These are phyloP conservation scores for Erysimum cheiri DNA, from an alignment of 441 rosid genomes.

Conservation along the genomic window DNA sequence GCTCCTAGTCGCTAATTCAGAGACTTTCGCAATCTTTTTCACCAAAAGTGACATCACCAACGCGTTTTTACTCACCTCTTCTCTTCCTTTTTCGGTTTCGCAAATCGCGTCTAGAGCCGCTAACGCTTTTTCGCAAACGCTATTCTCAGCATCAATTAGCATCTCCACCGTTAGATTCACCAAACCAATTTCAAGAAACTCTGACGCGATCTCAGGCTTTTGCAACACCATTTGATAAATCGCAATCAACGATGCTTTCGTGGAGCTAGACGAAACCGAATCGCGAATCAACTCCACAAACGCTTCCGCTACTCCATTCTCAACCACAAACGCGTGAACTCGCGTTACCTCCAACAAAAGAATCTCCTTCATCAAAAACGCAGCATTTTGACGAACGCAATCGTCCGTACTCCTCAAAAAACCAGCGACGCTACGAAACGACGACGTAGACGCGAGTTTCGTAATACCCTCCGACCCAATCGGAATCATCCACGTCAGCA, in stretches of 20 bases:
- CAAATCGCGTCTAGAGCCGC: conserved; percentile 63
- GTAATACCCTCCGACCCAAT: conserved; percentile 50
- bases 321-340: conserved; percentile 43
- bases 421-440: conserved; percentile 57
- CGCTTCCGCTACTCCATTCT: conserved; percentile 55
- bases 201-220: conserved; percentile 24
- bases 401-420: conserved; percentile 57
- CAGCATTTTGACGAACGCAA: conserved; percentile 57
- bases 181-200: conserved; percentile 58
- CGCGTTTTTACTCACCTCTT: conserved; percentile 46
- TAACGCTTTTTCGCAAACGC: conserved; percentile 63
- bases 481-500: conserved; percentile 56
- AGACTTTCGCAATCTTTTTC: conserved; percentile 67
- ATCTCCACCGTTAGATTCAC: conserved; percentile 58
- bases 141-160: conserved; percentile 49
- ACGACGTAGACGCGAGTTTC: conserved; percentile 47
- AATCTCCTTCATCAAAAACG: conserved; percentile 53
- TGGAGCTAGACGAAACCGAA: conserved; percentile 60
- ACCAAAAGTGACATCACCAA: conserved; percentile 62
- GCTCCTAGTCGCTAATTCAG: conserved; percentile 62
- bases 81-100: conserved; percentile 50
- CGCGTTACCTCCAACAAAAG: conserved; percentile 47
- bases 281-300: conserved; percentile 60
- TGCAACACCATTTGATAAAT: conserved; percentile 51
- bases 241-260: conserved; percentile 55